Evolutionary conservation across 495 filamentous ascomycete species (phyloP).

Genomic region (Schizothecium vesticola): DNA sequence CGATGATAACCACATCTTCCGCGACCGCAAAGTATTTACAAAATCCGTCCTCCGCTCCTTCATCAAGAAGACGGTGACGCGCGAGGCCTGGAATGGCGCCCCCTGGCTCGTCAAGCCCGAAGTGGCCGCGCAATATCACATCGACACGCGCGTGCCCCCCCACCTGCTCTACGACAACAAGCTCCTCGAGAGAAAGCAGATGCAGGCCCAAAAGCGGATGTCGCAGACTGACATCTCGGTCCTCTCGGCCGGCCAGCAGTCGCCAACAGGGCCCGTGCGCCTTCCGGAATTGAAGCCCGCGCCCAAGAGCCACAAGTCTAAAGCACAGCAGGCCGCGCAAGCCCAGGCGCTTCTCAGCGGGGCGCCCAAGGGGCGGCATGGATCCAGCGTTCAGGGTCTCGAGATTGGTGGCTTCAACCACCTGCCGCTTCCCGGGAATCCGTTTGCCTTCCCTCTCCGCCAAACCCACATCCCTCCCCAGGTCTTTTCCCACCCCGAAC

Average conservation of each 20-base stretch:
- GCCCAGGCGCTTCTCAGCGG: conserved; percentile 14
- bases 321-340: conserved; percentile 36
- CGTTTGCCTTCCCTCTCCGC: conserved; percentile 40
- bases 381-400: conserved; percentile 25
- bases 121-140: conserved; percentile 76
- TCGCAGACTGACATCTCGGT: conserved; percentile 40
- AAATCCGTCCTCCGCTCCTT: conserved; percentile 92
- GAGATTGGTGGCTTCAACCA: conserved; percentile 35
- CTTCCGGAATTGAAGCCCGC: conserved; percentile 77
- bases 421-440: conserved; percentile 35
- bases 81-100: conserved; percentile 89
- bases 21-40: conserved; percentile 89
- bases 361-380: conserved; percentile 38
- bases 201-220: conserved; percentile 62
- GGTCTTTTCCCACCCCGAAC: conserved; percentile 35
- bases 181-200: conserved; percentile 67
- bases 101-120: conserved; percentile 92
- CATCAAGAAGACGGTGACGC: conserved; percentile 86
- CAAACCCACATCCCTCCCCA: conserved; percentile 30
- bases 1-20: conserved; percentile 74
- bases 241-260: conserved; percentile 24
- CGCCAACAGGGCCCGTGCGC: conserved; percentile 40
- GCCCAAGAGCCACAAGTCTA: conserved; percentile 69
- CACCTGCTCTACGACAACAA: conserved; percentile 77
- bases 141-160: conserved; percentile 75